phyloP scores from a whole-genome alignment of 139 green algal species.

The Micractinium conductrix region DNA sequence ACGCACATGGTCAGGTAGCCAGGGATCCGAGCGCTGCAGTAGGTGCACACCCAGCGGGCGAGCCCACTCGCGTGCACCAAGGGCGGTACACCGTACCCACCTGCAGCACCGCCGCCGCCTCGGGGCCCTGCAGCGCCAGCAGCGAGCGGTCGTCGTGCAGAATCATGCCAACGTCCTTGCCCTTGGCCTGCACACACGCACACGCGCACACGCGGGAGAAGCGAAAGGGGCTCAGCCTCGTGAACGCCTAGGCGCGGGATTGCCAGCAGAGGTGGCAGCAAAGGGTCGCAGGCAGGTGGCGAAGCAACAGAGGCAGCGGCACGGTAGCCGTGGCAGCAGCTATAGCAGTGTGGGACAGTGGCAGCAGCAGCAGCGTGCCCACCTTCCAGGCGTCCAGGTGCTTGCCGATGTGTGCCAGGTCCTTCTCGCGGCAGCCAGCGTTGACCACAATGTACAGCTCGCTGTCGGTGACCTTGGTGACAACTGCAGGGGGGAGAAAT shows the following conservation, averaged over 20 bases:
- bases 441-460: constrained; percentile 99
- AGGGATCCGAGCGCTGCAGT: no score
- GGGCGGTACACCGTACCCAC: not conserved
- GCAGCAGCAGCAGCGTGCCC: not conserved
- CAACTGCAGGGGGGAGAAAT: constrained; percentile 44
- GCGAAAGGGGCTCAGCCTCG: no score
- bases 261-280: no score
- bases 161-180: constrained; percentile 58
- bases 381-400: constrained; percentile 76
- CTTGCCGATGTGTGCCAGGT: constrained; percentile 90
- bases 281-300: no score
- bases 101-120: constrained; percentile 65
- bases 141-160: constrained; percentile 92
- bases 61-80: no score
- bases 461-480: constrained; percentile 60
- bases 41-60: no score
- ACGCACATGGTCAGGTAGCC: no score
- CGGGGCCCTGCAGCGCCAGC: constrained; percentile 92
- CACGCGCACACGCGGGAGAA: no score
- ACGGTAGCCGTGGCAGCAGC: not conserved
- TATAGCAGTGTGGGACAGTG: not conserved
- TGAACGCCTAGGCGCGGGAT: no score
- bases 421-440: constrained; percentile 96
- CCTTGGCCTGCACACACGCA: constrained; percentile 46
- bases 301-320: no score